A percentile compares a stretch with the other conserved stretches of the same genome.
These are phyloP conservation scores for Malbranchea zuffiana DNA, from an alignment of 2,329 filamentous ascomycete species.

Conservation along the genomic window DNA sequence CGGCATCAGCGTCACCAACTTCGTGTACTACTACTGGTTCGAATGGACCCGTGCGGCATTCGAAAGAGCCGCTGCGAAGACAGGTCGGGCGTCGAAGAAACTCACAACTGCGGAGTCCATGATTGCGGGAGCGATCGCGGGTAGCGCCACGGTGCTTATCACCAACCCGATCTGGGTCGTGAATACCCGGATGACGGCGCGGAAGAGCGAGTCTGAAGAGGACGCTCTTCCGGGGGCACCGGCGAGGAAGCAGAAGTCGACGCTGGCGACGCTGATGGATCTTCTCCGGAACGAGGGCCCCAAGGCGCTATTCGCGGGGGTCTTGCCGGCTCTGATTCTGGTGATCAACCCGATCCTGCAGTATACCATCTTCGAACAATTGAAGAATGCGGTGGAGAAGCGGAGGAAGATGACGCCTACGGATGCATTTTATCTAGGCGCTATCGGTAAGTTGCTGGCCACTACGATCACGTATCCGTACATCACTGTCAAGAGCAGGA, in stretches of 20 bases:
- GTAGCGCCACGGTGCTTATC: constrained; percentile 83
- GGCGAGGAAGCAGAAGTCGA: constrained; percentile 52
- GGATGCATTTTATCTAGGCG: constrained; percentile 82
- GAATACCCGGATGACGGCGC: constrained; percentile 95
- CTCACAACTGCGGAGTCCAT: constrained; percentile 89
- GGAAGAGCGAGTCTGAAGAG: constrained; percentile 49
- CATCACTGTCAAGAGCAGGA: constrained; percentile 95
- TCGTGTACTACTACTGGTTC: constrained; percentile 99
- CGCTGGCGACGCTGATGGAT: constrained; percentile 67
- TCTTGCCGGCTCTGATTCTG: constrained; percentile 81
- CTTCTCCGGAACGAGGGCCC: constrained; percentile 77
- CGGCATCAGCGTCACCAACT: constrained; percentile 97
- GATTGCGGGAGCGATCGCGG: constrained; percentile 87
- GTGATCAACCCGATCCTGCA: constrained; percentile 98
- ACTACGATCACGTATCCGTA: constrained; percentile 95
- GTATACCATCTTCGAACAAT: constrained; percentile 96
- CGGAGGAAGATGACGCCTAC: constrained; percentile 66
- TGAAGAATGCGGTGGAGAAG: constrained; percentile 84
- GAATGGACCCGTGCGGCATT: constrained; percentile 90
- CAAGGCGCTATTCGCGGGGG: constrained; percentile 76
- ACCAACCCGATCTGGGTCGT: constrained; percentile 99
- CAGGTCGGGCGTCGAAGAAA: constrained; percentile 64
- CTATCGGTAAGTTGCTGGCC: constrained; percentile 85
- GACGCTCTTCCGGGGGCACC: constrained; percentile 27
- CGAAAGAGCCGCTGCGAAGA: constrained; percentile 58